Conservation (phyloP, 257 asterid genomes). For the Fraxinus quadrangulata region DNA sequence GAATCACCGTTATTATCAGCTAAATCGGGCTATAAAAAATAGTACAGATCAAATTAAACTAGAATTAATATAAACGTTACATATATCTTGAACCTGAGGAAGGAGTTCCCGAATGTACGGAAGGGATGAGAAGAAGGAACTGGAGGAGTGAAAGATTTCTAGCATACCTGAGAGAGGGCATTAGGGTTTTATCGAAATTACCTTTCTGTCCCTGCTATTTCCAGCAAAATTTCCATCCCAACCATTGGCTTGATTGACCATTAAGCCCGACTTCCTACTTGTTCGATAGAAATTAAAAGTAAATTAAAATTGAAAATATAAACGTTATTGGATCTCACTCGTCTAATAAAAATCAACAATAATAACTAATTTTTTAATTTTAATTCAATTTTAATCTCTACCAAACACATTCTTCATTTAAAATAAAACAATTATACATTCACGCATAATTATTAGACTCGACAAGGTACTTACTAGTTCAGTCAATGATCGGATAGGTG, state of each 20-base stretch:
- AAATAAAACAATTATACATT: too few relatives aligned
- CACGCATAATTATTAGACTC: too few relatives aligned
- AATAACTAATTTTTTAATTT: too few relatives aligned
- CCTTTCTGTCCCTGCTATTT: not conserved
- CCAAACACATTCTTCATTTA: too few relatives aligned
- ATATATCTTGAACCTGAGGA: not conserved
- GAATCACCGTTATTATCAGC: not conserved
- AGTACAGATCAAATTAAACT: not conserved
- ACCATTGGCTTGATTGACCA: not conserved
- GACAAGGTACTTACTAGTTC: too few relatives aligned
- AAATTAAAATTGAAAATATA: too few relatives aligned
- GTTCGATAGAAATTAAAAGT: too few relatives aligned
- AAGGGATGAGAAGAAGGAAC: not conserved
- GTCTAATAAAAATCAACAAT: too few relatives aligned
- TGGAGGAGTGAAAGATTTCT: not conserved
- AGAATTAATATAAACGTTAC: not conserved
- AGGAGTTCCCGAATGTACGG: not conserved
- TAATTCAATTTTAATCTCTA: too few relatives aligned
- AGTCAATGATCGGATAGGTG: too few relatives aligned
- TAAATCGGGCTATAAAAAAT: not conserved
- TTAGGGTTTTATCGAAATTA: not conserved
- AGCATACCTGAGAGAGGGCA: not conserved
- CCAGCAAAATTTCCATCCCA: not conserved
- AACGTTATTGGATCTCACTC: too few relatives aligned
- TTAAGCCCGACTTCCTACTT: too few relatives aligned